Base-by-base conservation (phyloP, 768 basidiomycete species). In the Fistulinella prunicolor region DNA sequence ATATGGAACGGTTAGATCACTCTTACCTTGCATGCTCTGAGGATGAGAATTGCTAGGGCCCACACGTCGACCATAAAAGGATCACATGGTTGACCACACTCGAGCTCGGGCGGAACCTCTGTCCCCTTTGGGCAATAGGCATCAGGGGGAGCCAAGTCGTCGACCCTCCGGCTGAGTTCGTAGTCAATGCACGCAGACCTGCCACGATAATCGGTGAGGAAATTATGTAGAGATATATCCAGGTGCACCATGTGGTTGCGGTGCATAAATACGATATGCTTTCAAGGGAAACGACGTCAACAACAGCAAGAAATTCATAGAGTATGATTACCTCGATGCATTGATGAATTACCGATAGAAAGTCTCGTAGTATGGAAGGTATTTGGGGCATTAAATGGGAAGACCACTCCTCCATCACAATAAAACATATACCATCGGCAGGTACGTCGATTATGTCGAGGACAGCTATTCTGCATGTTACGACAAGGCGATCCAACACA, bases 401-500 rank as follows among this genome's bases (percentile, higher is more conserved):
- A 13, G 81, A 83, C 87, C 87, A 89, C 65, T 86, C 78, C 60
- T 89, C 87, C 85, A 87, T 88, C 21, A 89, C 80, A 47, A 89
- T 81, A 57, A 89, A 83, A 13, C 72, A 80, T 30, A 85, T 60
- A 41, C 70, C 62, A 49, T 85, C 82, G 9, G 70, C 59, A 3
- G 69, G 62, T 19, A 79, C 68, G 53, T 79, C 76, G 42, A 89
- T 76, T 17, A 86, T 63, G 57, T 83, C 83, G 24, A 86, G 62
- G 17, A 89, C 72, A 32, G 87, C 87, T 89, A 39, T 26, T 19
- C 19, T 50, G 45, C 9, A 42, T 42, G 62, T 54, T 35, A 49
- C 20, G 47, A 50, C 24, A 12, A 26, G 45, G 28, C 12, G 28
- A 24, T 9, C 37, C 6, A 17, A 21, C n/a, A 47, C 40, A 30